phyloP scores from a whole-genome alignment of 306 rosid genomes.

The Vigna angularis region DNA sequence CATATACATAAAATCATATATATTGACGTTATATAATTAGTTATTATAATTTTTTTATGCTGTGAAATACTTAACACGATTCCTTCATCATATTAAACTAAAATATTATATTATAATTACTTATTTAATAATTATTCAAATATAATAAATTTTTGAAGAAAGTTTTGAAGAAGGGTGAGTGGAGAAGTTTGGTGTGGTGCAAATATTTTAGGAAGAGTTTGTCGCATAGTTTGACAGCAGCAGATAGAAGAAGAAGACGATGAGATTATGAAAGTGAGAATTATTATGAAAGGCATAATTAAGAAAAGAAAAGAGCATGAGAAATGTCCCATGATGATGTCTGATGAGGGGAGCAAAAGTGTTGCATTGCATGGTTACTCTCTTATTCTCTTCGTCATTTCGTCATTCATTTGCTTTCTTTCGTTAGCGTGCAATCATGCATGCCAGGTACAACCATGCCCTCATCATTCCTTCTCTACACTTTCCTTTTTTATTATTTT shows the following conservation, averaged over 20 bases:
- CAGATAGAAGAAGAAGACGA: conserved; percentile 49
- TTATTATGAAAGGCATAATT: conserved; percentile 48
- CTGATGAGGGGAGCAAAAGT: conserved; percentile 50
- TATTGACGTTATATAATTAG: no score
- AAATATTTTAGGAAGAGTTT: conserved; percentile 55
- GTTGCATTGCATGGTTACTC: conserved; percentile 18
- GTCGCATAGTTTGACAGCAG: conserved; percentile 60
- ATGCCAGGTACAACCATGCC: conserved; percentile 36
- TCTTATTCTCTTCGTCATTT: conserved; percentile 29
- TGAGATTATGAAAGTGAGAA: conserved; percentile 57
- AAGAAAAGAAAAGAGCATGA: conserved; percentile 51
- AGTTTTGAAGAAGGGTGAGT: neutral
- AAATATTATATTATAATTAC: no score
- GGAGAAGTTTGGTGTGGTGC: conserved; percentile 38
- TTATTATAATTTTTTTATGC: no score
- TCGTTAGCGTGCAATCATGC: conserved; percentile 46
- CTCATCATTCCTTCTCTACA: conserved; percentile 19
- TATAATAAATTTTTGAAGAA: no score
- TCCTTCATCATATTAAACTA: no score
- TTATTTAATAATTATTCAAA: no score
- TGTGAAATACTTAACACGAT: no score
- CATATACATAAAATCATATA: no score
- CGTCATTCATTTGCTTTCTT: neutral
- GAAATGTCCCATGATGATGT: conserved; percentile 65
- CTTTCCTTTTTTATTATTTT: neutral